Evolutionary conservation across 2,329 filamentous ascomycete species (phyloP), one percentile per base, ranked within the genome.

Genomic region (Neoascochyta sp.): DNA sequence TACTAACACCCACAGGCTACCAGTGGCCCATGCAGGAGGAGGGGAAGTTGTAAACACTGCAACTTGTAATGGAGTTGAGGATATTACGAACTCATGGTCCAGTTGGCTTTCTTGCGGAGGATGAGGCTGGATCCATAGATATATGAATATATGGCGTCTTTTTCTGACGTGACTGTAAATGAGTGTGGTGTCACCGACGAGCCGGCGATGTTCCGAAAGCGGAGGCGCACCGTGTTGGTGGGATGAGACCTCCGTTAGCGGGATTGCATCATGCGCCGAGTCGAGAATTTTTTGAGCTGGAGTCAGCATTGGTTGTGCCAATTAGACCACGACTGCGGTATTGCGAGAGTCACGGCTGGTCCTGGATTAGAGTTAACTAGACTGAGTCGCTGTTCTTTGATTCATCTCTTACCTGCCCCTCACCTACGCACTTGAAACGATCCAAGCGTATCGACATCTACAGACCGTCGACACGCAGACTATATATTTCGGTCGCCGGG

Each of bases 1-100:
- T 14, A 36, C 46, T 58, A 32, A 60, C 41, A 18, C 18, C 22
- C 19, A 7, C 42, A 62, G 59, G 59, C 34, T 64, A 64, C 47
- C 60, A 63, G 47, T 64, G 62, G 60, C 61, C 60, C 17, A 56
- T 64, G 54, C 43, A 51, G 28, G 50, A 57, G 40, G 30, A 46
- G 16, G 55, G 60, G 50, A 61, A 62, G 52, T 45, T 60, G 43
- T 62, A 52, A 29, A 44, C 14, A 22, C 8, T 35, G 24, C 19
- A 22, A 23, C 17, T 34, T 34, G 21, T 38, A 38, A 38, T 44
- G 42, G 39, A 38, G 35, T 39, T 25, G 29, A 31, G 34, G 34
- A 43, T 32, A 34, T 32, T n/a, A n/a, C n/a, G n/a, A n/a, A n/a
- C n/a, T n/a, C n/a, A n/a, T n/a, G n/a, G n/a, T n/a, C n/a, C n/a